phyloP scores from a whole-genome alignment of 768 basidiomycete genomes.

The Tricholoma sp. region DNA sequence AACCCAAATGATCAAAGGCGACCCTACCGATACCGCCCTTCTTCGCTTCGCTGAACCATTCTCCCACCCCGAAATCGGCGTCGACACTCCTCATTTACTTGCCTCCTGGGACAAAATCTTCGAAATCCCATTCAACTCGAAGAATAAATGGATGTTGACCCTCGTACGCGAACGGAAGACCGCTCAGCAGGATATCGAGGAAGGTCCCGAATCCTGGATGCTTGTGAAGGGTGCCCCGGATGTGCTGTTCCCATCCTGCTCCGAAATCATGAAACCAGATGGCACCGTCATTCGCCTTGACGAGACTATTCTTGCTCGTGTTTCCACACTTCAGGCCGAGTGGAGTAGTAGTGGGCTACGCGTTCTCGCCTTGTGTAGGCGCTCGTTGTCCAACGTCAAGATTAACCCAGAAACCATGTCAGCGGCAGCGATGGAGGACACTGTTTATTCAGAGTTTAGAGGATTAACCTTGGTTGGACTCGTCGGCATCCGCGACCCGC shows the following conservation, averaged over 20 bases:
- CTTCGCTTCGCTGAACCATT: slow-evolving; percentile 42
- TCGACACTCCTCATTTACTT: not conserved
- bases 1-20: slow-evolving; percentile 36
- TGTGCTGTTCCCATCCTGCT: slow-evolving; percentile 37
- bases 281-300: slow-evolving; percentile 33
- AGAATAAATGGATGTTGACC: not conserved
- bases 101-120: not conserved
- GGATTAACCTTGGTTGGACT: slow-evolving; percentile 44
- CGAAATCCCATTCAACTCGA: not conserved
- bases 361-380: slow-evolving; percentile 55
- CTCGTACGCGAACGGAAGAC: not conserved
- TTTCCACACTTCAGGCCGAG: slow-evolving; percentile 35
- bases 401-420: slow-evolving; percentile 39
- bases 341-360: slow-evolving; percentile 53
- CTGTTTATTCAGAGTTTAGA: slow-evolving; percentile 36
- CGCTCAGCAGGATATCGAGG: not conserved
- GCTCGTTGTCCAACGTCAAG: slow-evolving; percentile 25
- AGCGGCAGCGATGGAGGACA: slow-evolving; percentile 14
- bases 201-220: not conserved
- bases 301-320: slow-evolving; percentile 18
- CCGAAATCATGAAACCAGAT: slow-evolving; percentile 30
- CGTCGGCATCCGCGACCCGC: slow-evolving; percentile 57
- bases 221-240: slow-evolving; percentile 42
- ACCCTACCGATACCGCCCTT: slow-evolving; percentile 56
- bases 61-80: slow-evolving; percentile 13